A percentile compares a stretch with the other conserved stretches of the same genome.
These are phyloP conservation scores for Austropuccinia psidii DNA, from an alignment of 1,284 basidiomycete species.

Conservation along the genomic window DNA sequence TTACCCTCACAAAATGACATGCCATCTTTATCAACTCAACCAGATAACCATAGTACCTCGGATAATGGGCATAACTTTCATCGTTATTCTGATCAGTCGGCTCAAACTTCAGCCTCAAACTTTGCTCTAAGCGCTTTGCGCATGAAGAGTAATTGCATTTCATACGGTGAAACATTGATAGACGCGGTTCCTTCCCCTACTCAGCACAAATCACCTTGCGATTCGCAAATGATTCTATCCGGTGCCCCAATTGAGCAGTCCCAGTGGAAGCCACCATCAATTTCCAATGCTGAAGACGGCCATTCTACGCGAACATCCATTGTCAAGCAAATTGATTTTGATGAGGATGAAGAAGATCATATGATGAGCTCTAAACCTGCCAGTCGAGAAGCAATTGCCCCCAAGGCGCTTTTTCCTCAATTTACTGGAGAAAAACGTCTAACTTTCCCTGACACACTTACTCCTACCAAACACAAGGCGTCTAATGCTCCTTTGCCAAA, in stretches of 20 bases:
- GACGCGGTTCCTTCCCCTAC: conserved; percentile 14
- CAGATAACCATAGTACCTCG: neutral
- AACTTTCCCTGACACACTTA: neutral
- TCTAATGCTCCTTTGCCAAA: no score
- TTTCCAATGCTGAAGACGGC: neutral
- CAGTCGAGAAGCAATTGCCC: conserved; percentile 1
- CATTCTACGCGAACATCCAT: neutral
- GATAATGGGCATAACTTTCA: neutral
- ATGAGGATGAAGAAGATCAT: neutral
- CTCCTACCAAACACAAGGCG: neutral
- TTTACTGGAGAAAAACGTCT: neutral
- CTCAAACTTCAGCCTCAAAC: neutral
- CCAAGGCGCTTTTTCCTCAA: conserved; percentile 6
- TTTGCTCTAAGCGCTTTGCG: conserved; percentile 26
- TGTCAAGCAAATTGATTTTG: neutral
- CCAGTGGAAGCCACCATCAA: conserved; percentile 17
- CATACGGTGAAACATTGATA: conserved; percentile 12
- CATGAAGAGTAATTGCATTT: conserved; percentile 18
- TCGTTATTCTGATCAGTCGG: neutral
- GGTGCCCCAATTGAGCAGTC: neutral
- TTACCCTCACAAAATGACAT: neutral
- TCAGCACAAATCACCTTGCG: neutral
- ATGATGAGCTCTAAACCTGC: neutral
- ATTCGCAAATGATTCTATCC: neutral
- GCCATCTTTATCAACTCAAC: neutral